These are phyloP conservation scores for Bathelium albidoporum DNA, from an alignment of 495 filamentous ascomycete species.

Conservation along the genomic window DNA sequence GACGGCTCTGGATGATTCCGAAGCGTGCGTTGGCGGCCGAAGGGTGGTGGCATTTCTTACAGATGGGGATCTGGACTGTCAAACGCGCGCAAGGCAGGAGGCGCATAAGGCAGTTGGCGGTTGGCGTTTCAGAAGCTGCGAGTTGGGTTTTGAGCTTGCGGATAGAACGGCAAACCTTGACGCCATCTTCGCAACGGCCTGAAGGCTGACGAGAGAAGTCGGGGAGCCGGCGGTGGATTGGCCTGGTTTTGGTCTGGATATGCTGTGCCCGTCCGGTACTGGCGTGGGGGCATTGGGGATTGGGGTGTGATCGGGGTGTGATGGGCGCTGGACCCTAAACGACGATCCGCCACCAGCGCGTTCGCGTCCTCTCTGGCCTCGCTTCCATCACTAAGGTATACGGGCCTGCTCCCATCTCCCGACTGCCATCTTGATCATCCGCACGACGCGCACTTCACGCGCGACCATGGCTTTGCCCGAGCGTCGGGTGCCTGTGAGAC, in stretches of 20 bases:
- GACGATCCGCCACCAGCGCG: no score
- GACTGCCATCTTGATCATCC: no score
- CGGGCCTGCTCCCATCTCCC: background rate
- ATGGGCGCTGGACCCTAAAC: no score
- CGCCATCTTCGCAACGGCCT: background rate
- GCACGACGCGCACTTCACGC: background rate
- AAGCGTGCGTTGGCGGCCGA: background rate
- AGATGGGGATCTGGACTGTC: background rate
- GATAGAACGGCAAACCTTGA: conserved; percentile 4
- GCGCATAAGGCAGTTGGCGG: background rate
- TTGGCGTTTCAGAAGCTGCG: background rate
- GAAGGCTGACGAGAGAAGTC: background rate
- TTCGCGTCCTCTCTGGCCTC: no score
- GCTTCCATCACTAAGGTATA: no score
- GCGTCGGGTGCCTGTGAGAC: background rate
- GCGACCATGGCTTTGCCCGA: background rate
- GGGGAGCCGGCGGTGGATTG: background rate
- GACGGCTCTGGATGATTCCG: background rate
- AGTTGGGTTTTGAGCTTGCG: background rate
- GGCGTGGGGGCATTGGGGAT: no score
- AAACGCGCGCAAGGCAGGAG: background rate
- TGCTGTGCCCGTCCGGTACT: no score
- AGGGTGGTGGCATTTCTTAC: no score
- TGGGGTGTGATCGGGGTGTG: no score
- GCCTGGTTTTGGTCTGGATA: no score